Conservation (phyloP, 805 yeast genomes). For the Kluyveromyces nonfermentans region DNA sequence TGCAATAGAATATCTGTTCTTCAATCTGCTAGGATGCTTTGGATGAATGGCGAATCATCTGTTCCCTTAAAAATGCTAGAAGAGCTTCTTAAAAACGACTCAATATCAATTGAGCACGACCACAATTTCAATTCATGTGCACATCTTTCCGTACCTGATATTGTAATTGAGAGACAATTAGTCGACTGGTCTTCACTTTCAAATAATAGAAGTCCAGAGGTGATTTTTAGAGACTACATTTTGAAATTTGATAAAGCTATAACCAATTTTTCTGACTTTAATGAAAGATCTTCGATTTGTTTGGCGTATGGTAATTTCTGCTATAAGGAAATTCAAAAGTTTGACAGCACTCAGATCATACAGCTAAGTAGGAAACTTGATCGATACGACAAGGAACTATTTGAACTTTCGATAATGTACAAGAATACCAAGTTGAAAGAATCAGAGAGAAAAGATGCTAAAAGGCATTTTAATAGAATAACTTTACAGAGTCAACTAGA, state of each 20-base stretch:
- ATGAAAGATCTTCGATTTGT: slow-evolving; percentile 37
- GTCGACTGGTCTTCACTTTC: slow-evolving; percentile 68
- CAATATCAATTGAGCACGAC: not conserved
- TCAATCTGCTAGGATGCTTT: slow-evolving; percentile 46
- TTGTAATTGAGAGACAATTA: slow-evolving; percentile 16
- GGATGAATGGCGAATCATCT: slow-evolving; percentile 51
- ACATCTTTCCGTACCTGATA: not conserved
- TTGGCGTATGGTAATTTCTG: slow-evolving; percentile 67
- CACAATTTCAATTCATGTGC: not conserved
- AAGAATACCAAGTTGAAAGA: slow-evolving; percentile 33
- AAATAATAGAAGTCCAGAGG: slow-evolving; percentile 53
- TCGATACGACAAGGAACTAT: slow-evolving; percentile 38
- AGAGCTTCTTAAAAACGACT: slow-evolving; percentile 12
- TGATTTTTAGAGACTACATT: slow-evolving; percentile 50
- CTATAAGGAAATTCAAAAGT: slow-evolving; percentile 47
- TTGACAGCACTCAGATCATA: slow-evolving; percentile 36
- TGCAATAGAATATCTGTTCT: not conserved
- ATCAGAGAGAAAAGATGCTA: slow-evolving; percentile 44
- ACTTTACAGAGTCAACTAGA: slow-evolving; percentile 43
- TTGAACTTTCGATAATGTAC: slow-evolving; percentile 38
- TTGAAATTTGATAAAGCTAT: slow-evolving; percentile 22
- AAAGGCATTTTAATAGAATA: slow-evolving; percentile 41
- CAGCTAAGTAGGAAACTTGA: slow-evolving; percentile 33
- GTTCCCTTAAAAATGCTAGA: slow-evolving; percentile 50
- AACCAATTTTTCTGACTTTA: slow-evolving; percentile 11